Evolutionary conservation across 257 asterid species (phyloP).

Genomic region (Asclepias syriaca): DNA sequence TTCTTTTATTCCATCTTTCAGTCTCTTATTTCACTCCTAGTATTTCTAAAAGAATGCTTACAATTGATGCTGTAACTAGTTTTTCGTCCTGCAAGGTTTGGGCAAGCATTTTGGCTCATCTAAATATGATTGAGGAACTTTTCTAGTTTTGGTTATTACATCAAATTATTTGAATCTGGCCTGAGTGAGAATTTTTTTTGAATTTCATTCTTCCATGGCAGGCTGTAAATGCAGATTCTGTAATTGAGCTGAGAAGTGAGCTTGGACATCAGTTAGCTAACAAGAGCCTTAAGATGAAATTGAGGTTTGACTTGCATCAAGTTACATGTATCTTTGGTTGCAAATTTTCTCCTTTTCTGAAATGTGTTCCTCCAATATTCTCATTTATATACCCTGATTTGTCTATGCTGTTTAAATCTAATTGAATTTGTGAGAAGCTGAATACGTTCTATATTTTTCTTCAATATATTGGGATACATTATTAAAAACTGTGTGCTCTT

Average conservation of each 20-base stretch:
- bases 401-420: background rate
- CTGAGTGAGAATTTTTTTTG: background rate
- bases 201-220: constrained; percentile 17
- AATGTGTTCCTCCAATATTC: background rate
- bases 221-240: constrained; percentile 79
- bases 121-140: background rate
- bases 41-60: background rate
- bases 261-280: constrained; percentile 81
- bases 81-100: background rate
- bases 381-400: background rate
- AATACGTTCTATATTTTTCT: background rate
- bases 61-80: background rate
- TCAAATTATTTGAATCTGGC: background rate
- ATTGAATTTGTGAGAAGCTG: background rate
- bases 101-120: background rate
- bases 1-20: background rate
- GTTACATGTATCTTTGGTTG: constrained; percentile 7
- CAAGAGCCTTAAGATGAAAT: constrained; percentile 60
- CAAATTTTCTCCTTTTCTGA: background rate
- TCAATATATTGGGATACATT: too few species aligned
- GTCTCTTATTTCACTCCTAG: background rate
- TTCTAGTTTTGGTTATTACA: background rate
- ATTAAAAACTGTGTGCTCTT: background rate
- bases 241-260: constrained; percentile 75
- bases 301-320: constrained; percentile 50